Percentiles rank a stretch among this genome's conserved stretches.
Conservation (phyloP, 164 flowering plant species). For the Magnolia kwangsiensis region DNA sequence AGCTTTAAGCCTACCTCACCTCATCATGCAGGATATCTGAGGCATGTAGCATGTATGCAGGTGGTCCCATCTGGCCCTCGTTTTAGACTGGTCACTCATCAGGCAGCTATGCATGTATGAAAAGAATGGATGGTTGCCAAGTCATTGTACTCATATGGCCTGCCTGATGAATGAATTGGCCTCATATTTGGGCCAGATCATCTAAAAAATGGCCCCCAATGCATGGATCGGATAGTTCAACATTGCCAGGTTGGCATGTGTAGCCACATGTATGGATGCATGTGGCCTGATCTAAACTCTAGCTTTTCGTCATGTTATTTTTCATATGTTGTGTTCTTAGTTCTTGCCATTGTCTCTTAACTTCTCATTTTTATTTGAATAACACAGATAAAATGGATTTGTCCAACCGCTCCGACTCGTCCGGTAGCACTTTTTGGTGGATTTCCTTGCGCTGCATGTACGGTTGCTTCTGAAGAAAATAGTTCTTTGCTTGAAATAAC, state of each 20-base stretch:
- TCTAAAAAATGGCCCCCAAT: too few species aligned
- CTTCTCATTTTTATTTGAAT: neutral
- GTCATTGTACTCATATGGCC: neutral
- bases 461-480: slow-evolving; percentile 20
- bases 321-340: neutral
- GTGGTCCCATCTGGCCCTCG: neutral
- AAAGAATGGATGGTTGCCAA: neutral
- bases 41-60: neutral
- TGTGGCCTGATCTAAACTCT: neutral
- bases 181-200: neutral
- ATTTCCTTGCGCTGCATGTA: slow-evolving; percentile 70
- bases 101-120: neutral
- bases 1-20: neutral
- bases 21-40: neutral
- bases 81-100: neutral
- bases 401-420: slow-evolving; percentile 64
- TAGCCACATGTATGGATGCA: neutral
- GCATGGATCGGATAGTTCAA: neutral
- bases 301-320: neutral
- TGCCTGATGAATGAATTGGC: neutral
- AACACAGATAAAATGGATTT: slow-evolving; percentile 61
- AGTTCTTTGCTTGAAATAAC: neutral
- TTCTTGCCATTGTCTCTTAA: neutral
- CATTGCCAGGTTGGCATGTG: neutral
- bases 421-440: slow-evolving; percentile 59